phyloP scores from a whole-genome alignment of 106 monocot genomes.

The Platanthera zijinensis region DNA sequence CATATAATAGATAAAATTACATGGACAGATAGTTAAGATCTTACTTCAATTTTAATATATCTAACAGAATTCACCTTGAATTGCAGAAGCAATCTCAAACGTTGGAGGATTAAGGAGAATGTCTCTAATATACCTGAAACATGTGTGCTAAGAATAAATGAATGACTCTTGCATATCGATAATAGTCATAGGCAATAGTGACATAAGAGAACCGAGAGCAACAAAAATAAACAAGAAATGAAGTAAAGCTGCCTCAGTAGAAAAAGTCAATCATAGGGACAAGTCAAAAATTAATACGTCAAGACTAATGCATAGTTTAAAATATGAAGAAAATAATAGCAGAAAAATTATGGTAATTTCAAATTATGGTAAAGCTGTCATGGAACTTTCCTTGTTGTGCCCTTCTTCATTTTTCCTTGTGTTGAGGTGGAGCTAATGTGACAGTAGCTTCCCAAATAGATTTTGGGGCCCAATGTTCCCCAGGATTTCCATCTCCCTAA shows the following conservation, averaged over 20 bases:
- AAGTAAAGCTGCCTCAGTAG: neutral
- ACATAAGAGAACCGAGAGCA: neutral
- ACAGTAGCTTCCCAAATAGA: no score
- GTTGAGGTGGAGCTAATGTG: no score
- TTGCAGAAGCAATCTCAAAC: conserved; percentile 64
- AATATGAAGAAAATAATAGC: neutral
- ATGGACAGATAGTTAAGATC: neutral
- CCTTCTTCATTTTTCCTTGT: no score
- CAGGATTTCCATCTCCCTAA: no score
- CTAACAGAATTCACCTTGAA: conserved; percentile 44
- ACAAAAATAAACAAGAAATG: neutral
- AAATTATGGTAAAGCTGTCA: neutral
- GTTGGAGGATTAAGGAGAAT: conserved; percentile 93
- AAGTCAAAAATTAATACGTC: neutral
- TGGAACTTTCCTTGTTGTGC: no score
- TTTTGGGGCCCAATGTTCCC: no score
- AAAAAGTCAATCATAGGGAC: neutral
- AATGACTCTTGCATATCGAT: neutral
- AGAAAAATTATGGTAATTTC: neutral
- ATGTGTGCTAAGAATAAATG: neutral
- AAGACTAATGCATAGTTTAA: neutral
- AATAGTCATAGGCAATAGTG: neutral
- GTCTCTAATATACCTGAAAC: conserved; percentile 73
- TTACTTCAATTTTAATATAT: neutral
- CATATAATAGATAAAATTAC: neutral